phyloP scores from a whole-genome alignment of 2,329 filamentous ascomycete species.

The Colletotrichum acutatum region DNA sequence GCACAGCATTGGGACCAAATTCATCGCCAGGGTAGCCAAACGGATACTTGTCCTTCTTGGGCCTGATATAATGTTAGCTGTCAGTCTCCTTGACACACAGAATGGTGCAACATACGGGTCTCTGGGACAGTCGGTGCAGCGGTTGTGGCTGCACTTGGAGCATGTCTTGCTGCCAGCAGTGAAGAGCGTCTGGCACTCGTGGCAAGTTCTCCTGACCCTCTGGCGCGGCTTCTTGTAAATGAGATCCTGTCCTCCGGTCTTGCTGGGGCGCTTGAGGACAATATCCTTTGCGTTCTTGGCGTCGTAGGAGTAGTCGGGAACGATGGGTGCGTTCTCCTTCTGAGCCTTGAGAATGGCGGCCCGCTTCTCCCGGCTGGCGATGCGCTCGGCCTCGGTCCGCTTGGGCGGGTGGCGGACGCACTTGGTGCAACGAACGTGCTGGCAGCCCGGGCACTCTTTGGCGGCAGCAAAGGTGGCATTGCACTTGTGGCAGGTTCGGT shows the following conservation, averaged over 20 bases:
- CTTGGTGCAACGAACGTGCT: constrained; percentile 83
- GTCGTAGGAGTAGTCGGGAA: constrained; percentile 61
- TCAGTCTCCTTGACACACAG: neutral
- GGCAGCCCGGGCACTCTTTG: constrained; percentile 80
- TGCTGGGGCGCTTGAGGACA: constrained; percentile 71
- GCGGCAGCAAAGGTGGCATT: constrained; percentile 77
- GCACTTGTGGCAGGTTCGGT: constrained; percentile 85
- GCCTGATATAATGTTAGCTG: constrained; percentile 49
- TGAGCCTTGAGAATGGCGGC: constrained; percentile 64
- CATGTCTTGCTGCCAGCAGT: constrained; percentile 70
- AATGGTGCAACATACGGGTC: constrained; percentile 72
- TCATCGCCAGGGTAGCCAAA: constrained; percentile 76
- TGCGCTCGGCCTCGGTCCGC: constrained; percentile 66
- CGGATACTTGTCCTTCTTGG: constrained; percentile 76
- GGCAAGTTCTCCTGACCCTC: constrained; percentile 80
- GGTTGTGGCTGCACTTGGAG: constrained; percentile 74
- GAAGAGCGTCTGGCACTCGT: constrained; percentile 77
- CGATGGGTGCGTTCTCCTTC: constrained; percentile 65
- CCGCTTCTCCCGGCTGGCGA: constrained; percentile 62
- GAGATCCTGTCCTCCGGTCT: constrained; percentile 75
- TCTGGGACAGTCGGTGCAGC: constrained; percentile 84
- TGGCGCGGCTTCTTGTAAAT: constrained; percentile 78
- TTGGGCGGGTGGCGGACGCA: constrained; percentile 81
- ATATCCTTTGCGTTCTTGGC: constrained; percentile 56
- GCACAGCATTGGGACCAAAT: constrained; percentile 61